Base-by-base conservation (phyloP, 2,329 filamentous ascomycete genomes). In the Lecanicillium sp. region DNA sequence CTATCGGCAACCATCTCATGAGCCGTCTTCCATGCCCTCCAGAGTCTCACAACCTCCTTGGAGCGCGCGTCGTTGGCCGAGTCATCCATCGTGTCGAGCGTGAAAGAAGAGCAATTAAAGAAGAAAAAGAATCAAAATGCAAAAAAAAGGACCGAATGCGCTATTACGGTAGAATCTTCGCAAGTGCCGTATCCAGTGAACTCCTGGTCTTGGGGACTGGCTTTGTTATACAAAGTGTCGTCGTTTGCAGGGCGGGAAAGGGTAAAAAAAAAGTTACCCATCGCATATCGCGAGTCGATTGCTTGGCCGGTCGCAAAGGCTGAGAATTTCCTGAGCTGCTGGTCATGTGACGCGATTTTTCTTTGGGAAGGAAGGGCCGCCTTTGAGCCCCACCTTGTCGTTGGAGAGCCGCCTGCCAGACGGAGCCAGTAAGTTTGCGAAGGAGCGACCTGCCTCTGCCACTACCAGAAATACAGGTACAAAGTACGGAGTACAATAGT, bases 1-100 rank as follows among this genome's bases (percentile, higher is more conserved):
- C 91, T 75, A 67, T 97, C 93, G 53, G 79, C 76, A 58, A 93
- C 85, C 91, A 98, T 95, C 76, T 98, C 88, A 68, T 95, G 89
- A 41, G 90, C 83, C 8, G 93, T 98, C 68, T 83, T 83, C 81
- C 88, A 94, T 59, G 90, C 89, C 67, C 91, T 87, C 91, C 93
- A 98, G 58, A 96, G 81, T 63, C 87, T 83, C 60, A 78, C 71
- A 41, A 76, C 67, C 66, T 73, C 70, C 64, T 76, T 75, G 56
- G 71, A 67, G 65, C 73, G 74, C 54, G 69, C 70, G 37, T 74
- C 67, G 49, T 74, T 73, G 45, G 72, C 68, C 63, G 73, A 67
- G 37, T 62, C 61, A 55, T 69, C 67, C 68, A 71, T 71, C 17
- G 46, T 30, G 30, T 15, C 19, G 15, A 24, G 24, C 10, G 45